Evolutionary conservation across 164 flowering plant species (phyloP).

Genomic region (Aristolochia contorta): DNA sequence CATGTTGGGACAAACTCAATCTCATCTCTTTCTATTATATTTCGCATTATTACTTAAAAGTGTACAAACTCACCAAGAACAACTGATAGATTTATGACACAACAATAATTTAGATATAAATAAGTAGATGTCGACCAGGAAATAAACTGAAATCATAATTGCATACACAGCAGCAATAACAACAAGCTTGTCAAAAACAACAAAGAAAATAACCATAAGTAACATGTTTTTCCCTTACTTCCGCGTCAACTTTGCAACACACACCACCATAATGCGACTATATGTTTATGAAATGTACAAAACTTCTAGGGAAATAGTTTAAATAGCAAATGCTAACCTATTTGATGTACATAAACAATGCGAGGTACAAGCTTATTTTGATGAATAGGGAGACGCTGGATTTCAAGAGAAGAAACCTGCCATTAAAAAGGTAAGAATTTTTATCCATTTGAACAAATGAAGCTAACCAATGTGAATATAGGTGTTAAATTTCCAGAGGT

Average conservation of each 20-base stretch:
- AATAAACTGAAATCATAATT: too few relatives aligned
- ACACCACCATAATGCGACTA: neutral
- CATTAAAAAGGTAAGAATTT: neutral
- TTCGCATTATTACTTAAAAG: too few relatives aligned
- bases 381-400: slow-evolving; percentile 38
- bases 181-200: neutral
- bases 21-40: too few relatives aligned
- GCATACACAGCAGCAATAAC: too few relatives aligned
- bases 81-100: too few relatives aligned
- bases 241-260: neutral
- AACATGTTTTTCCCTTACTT: too few relatives aligned
- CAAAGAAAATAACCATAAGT: neutral
- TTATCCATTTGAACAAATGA: neutral
- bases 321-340: slow-evolving; percentile 42
- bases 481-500: neutral
- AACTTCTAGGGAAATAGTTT: neutral
- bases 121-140: too few relatives aligned
- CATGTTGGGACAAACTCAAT: too few relatives aligned
- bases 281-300: neutral
- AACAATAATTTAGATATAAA: too few relatives aligned
- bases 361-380: slow-evolving; percentile 40
- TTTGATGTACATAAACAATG: slow-evolving; percentile 75
- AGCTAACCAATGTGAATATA: neutral
- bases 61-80: too few relatives aligned
- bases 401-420: slow-evolving; percentile 75